Conservation (phyloP, 78 protist species). For the Dictyostelium purpureum region DNA sequence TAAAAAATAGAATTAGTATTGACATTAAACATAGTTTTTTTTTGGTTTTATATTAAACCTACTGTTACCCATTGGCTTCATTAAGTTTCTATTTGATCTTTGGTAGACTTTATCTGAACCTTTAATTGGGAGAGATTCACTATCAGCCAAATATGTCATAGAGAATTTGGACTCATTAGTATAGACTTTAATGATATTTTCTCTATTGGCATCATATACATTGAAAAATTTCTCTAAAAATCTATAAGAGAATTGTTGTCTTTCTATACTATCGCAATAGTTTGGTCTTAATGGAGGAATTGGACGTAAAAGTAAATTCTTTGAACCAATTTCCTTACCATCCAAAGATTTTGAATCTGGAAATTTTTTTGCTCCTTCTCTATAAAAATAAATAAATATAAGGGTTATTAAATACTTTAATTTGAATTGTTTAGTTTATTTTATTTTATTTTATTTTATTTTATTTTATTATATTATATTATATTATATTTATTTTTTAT, state of each 20-base stretch:
- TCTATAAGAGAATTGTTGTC: slow-evolving; percentile 45
- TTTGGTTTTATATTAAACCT: background rate
- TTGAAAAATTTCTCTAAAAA: slow-evolving; percentile 33
- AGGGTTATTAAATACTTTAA: too few relatives aligned
- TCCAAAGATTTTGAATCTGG: slow-evolving; percentile 26
- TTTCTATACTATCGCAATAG: background rate
- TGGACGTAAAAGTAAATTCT: slow-evolving; percentile 41
- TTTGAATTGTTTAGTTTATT: too few relatives aligned
- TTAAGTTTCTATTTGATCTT: slow-evolving; percentile 20
- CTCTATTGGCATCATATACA: background rate
- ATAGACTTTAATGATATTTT: background rate
- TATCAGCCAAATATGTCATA: background rate
- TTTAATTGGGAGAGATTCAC: background rate
- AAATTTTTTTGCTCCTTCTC: slow-evolving; percentile 44
- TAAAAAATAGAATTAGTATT: too few relatives aligned
- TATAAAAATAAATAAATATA: background rate
- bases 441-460: too few relatives aligned
- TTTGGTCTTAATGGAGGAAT: slow-evolving; percentile 41
- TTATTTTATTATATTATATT: too few relatives aligned
- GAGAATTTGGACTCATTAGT: slow-evolving; percentile 11
- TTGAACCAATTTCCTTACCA: background rate
- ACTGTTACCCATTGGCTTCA: background rate
- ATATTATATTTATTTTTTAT: too few relatives aligned
- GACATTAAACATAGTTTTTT: background rate
- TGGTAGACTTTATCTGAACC: background rate